Evolutionary conservation across 2,329 filamentous ascomycete species (phyloP), one percentile per base, ranked within the genome.

Genomic region (Dactylellina parvicollis): DNA sequence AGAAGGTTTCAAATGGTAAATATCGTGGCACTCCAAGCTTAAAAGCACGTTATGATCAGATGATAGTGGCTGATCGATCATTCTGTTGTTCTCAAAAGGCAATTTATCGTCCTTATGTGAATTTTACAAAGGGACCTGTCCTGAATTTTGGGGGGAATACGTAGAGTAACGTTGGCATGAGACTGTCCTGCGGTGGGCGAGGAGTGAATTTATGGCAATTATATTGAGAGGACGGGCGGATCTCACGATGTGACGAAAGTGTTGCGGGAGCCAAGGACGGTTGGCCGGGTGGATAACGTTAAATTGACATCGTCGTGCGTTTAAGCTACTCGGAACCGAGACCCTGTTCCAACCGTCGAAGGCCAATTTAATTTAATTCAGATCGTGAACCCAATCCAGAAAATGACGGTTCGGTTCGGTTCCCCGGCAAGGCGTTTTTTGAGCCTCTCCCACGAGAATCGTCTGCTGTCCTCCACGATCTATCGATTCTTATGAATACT

Each of bases 291-390:
- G 55, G 47, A 69, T 69, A 69, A 69, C 64, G 64, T 69, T 69
- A 69, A 67, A 69, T 69, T 69, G 54, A 69, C 64, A 69, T 60
- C 64, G 64, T 69, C 46, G 64, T 69, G 40, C 64, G 30, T 69
- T 69, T 69, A 69, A 69, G 55, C 64, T 69, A 69, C 36, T n/a
- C 16, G 38, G 54, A 60, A 16, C 52, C 36, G 38, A 20, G 64
- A 36, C 54, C 28, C 49, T 60, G 54, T 22, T 24, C n/a, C n/a
- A n/a, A n/a, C n/a, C n/a, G n/a, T n/a, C n/a, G n/a, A n/a, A n/a
- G n/a, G n/a, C n/a, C n/a, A n/a, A n/a, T n/a, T n/a, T n/a, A n/a
- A 52, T 59, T 60, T 18, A 38, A 30, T 9, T 36, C 28, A 14
- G 40, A 59, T 59, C 55, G 55, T 59, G 55, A 59, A 59, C 40